Evolutionary conservation across 106 monocot species (phyloP), one percentile per base, ranked within the genome.

Genomic region (Alisma plantagoaquatica): DNA sequence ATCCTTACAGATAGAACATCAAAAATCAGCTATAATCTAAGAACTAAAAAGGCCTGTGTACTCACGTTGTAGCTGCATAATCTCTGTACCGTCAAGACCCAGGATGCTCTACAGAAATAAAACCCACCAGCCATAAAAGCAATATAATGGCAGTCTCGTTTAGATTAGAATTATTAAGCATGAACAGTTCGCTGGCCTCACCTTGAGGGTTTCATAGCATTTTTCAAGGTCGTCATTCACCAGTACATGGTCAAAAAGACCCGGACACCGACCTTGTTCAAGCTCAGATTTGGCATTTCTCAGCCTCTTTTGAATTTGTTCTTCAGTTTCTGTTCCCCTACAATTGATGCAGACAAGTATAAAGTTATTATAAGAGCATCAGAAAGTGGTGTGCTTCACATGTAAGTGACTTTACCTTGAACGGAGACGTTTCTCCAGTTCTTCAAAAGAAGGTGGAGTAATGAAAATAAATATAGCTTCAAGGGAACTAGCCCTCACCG

Each of bases 261-360:
- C 89, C 0, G 68, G 24, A 0, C 35, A 49, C 32, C 57, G 75
- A 49, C 80, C 88, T 66, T 81, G 73, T 22, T 98, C 85, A 18
- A 98, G 72, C 46, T 98, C 96, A 14, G 62, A 49, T 20, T 33
- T 78, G 5, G 89, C 85, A 64, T 98, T 90, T 64, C 79, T 74
- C 23, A 89, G 70, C 54, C 96, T 63, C 65, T 90, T 98, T 49
- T 90, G 79, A 48, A 98, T 48, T 59, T 98, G 96, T 38, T 98
- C 85, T 60, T 98, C 96, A 31, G 73, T 74, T 60, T 98, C 96
- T 14, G 96, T 98, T n/a, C 93, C 93, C 53, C 93, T 93, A 50
- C 23, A 3, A 73, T 10, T 19, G 33, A 38, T 26, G 23, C 10
- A 46, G 19, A 23, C 44, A 42, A 10, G 14, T 38, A 6, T 38